A percentile compares a stretch with the other conserved stretches of the same genome.
phyloP scores from a whole-genome alignment of 345 rosid species.

The Citrus medica region DNA sequence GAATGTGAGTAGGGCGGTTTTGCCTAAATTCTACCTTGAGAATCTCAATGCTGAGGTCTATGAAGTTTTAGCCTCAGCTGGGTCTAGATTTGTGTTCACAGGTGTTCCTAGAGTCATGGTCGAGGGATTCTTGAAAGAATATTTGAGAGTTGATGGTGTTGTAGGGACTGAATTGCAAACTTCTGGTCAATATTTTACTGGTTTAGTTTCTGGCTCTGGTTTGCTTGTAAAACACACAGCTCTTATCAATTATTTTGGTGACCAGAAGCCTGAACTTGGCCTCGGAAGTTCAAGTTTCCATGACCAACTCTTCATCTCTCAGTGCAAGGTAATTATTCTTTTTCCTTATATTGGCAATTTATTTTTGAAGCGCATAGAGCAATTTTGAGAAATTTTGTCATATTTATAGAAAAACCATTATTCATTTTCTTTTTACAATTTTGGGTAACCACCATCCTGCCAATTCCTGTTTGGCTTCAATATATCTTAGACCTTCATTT shows the following conservation, averaged over 20 bases:
- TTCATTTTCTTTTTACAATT: background rate
- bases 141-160: constrained; percentile 55
- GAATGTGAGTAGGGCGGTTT: constrained; percentile 65
- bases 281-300: constrained; percentile 56
- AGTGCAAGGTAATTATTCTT: constrained; percentile 55
- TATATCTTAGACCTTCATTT: too few relatives aligned
- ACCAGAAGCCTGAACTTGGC: constrained; percentile 53
- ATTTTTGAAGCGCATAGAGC: background rate
- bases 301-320: constrained; percentile 64
- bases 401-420: background rate
- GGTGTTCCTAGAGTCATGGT: constrained; percentile 83
- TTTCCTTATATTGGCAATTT: background rate
- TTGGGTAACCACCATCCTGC: background rate
- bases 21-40: constrained; percentile 92
- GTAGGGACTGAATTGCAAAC: constrained; percentile 69
- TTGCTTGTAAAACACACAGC: constrained; percentile 58
- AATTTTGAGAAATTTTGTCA: background rate
- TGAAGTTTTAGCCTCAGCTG: constrained; percentile 40
- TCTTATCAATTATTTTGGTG: constrained; percentile 54
- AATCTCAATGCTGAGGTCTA: constrained; percentile 60
- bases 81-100: constrained; percentile 54
- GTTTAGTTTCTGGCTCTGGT: constrained; percentile 63
- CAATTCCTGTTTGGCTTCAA: background rate
- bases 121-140: constrained; percentile 67
- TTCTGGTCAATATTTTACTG: constrained; percentile 50